Evolutionary conservation across 352 stramenopile species (phyloP).

Genomic region (Lagenidium giganteum): DNA sequence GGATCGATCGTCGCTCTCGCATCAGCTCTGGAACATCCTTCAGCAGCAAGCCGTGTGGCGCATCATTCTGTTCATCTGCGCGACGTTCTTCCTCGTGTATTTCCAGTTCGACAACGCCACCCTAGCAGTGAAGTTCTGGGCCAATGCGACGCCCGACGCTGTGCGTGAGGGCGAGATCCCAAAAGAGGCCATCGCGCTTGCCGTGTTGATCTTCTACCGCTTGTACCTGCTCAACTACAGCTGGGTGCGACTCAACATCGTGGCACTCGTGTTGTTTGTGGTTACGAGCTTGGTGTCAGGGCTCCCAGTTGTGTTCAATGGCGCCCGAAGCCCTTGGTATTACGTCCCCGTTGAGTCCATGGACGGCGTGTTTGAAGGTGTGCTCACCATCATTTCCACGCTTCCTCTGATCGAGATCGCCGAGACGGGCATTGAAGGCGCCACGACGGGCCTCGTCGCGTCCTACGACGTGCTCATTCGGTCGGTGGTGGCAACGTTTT

Average conservation of each 20-base stretch:
- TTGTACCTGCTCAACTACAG: slow-evolving; percentile 65
- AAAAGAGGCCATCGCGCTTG: slow-evolving; percentile 34
- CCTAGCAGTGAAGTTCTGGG: slow-evolving; percentile 43
- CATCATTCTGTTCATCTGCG: slow-evolving; percentile 68
- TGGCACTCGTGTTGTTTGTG: slow-evolving; percentile 34
- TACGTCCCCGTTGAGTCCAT: slow-evolving; percentile 37
- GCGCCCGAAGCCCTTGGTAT: slow-evolving; percentile 41
- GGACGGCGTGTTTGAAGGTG: slow-evolving; percentile 27
- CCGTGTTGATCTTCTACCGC: slow-evolving; percentile 45
- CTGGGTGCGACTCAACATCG: slow-evolving; percentile 53
- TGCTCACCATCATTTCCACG: slow-evolving; percentile 42
- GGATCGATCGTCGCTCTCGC: slow-evolving; percentile 46
- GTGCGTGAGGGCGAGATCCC: slow-evolving; percentile 38
- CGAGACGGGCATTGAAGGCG: slow-evolving; percentile 65
- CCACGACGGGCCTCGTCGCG: slow-evolving; percentile 52
- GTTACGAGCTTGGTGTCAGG: slow-evolving; percentile 23
- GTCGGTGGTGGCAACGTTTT: slow-evolving; percentile 58
- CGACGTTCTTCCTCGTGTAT: slow-evolving; percentile 41
- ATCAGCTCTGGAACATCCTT: slow-evolving; percentile 67
- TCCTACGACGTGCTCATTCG: slow-evolving; percentile 60
- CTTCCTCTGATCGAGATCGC: slow-evolving; percentile 72
- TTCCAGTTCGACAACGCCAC: slow-evolving; percentile 65
- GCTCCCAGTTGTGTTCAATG: slow-evolving; percentile 45
- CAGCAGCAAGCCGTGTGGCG: slow-evolving; percentile 75
- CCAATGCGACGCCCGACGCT: slow-evolving; percentile 27